Base-by-base conservation (phyloP, 202 grass and related monocot species). In the Panicum virgatum region DNA sequence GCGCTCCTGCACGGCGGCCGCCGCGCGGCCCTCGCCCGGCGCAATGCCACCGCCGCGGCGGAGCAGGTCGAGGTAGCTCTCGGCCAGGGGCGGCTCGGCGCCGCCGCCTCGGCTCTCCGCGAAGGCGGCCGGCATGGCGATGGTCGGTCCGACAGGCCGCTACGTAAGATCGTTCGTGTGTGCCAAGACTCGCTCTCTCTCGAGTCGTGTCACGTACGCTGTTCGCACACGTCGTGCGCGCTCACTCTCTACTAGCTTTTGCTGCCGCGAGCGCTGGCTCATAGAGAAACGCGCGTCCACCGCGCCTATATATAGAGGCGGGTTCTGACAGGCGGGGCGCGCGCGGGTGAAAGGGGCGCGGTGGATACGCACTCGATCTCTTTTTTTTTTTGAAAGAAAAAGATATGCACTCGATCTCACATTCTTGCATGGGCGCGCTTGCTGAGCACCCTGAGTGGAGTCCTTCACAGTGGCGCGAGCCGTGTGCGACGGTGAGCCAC, bases 51-150 rank as follows among this genome's bases (percentile, higher is more conserved):
- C n/a, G n/a, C 39, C 61, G 29, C 25, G 16, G 20, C 48, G 81
- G 12, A 85, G 85, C 44, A 91, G 72, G 4, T 86, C 36, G 36
- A 71, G 72, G 66, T 88, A 88, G 82, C 89, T 91, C 26, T 88
- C 73, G 9, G 38, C 73, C 50, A 91, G 79, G 0, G 89, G 89
- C 14, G 86, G 89, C 2, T 91, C 73, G 46, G 54, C 32, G 32
- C 32, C 36, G 67, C 78, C 73, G 54, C n/a, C 36, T 47, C 72
- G n/a, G 64, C 43, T 62, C 10, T 80, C 70, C 2, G 29, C 26
- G 59, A 84, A 29, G 64, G 48, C n/a, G n/a, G n/a, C 57, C 54
- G 68, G 79, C 84, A 87, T 50, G 47, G 7, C 3, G 19, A n/a
- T 77, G 70, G 77, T 7, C 32, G 68, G 52, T 23, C 22, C 0